These are phyloP conservation scores for Pichia nakasei DNA, from an alignment of 805 yeast genomes.

Conservation along the genomic window DNA sequence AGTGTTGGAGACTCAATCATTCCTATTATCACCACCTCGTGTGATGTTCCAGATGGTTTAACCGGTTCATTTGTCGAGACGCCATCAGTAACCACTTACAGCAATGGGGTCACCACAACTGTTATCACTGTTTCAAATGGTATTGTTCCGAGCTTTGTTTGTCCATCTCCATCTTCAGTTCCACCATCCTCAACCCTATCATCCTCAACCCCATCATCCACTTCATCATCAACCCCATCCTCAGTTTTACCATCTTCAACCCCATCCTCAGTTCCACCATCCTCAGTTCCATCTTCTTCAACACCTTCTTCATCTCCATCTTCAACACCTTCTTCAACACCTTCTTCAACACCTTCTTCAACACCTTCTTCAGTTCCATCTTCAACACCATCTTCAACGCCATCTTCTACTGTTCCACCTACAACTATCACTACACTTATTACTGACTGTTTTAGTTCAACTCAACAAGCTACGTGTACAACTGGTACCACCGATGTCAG, in stretches of 20 bases:
- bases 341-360: neutral
- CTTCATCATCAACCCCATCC: neutral
- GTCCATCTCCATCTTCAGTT: slow-evolving; percentile 1
- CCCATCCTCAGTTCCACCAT: neutral
- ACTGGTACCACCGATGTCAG: slow-evolving; percentile 1
- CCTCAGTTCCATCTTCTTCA: neutral
- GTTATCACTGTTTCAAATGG: slow-evolving; percentile 3
- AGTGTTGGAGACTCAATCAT: neutral
- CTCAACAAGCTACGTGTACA: slow-evolving; percentile 1
- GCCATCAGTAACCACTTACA: neutral
- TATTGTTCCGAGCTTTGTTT: slow-evolving; percentile 4
- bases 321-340: slow-evolving; percentile 2
- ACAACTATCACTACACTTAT: neutral
- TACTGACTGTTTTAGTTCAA: neutral
- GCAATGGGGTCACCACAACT: slow-evolving; percentile 1
- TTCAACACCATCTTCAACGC: neutral
- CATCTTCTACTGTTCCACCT: neutral
- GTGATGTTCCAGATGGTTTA: slow-evolving; percentile 1
- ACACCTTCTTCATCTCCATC: neutral
- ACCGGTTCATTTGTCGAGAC: slow-evolving; percentile 7
- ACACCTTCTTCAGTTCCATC: slow-evolving; percentile 1
- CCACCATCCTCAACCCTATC: slow-evolving; percentile 17
- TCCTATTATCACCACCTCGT: slow-evolving; percentile 2
- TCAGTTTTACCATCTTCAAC: neutral
- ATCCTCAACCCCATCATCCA: slow-evolving; percentile 15